Evolutionary conservation across 495 filamentous ascomycete species (phyloP), one percentile per base, ranked within the genome.

Genomic region (Acidomyces sp.): DNA sequence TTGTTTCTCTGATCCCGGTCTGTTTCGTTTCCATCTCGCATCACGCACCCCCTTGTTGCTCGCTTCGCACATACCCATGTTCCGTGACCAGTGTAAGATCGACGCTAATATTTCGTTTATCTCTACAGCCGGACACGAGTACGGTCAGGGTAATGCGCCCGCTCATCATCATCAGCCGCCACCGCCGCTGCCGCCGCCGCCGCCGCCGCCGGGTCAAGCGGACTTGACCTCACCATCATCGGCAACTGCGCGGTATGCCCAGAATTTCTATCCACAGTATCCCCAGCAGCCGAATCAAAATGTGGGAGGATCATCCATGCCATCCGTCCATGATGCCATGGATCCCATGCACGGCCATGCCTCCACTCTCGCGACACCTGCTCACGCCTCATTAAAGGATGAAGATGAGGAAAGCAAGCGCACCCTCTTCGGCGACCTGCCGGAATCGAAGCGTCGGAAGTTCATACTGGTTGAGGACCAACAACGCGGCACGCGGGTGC

Each of bases 391-490:
- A 9, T 9, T 41, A 53, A 60, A 46, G 49, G 60, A 63, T 13
- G 55, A 67, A 6, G 62, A 69, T 12, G 62, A 70, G 17, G 62
- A 70, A 33, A 55, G 56, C 34, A 64, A 66, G 34, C 59, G 66
- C 4, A 74, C 76, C 7, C 69, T 97, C 12, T 95, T 93, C 57
- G 80, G 84, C 35, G 77, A 83, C 36, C 68, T 93, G 18, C 88
- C 88, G 1, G 82, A 84, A 38, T 75, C 76, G 37, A 94, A 92
- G 61, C 82, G 80, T 39, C 79, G 87, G 49, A 97, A 93, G 58
- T 96, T 96, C 57, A 93, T 97, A 50, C 73, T 94, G 3, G 85
- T 97, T 17, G 84, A 94, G 45, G 90, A 96, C 58, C 71, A 69
- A 12, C 80, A 82, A 36, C 78, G 84, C 34, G 74, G 76, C 28